Conservation (phyloP, 352 stramenopile species). For the Globisporangium cystogenes region DNA sequence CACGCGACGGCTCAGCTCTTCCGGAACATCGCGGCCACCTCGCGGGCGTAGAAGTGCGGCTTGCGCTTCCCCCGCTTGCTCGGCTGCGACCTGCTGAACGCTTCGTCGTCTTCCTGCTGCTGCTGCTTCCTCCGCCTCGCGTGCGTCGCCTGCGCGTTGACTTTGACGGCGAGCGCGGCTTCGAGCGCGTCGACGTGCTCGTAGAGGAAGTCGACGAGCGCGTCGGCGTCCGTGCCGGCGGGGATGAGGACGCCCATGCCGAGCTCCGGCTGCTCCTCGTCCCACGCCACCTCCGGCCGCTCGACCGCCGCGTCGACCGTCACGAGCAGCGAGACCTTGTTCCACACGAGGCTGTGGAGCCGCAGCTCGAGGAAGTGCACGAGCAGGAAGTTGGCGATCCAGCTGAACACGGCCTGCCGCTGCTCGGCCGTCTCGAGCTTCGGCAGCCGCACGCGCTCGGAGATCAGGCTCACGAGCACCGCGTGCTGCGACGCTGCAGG, state of each 20-base stretch:
- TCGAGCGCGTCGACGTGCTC: conserved; percentile 63
- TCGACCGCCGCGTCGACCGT: conserved; percentile 30
- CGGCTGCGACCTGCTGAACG: neutral
- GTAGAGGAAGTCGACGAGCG: conserved; percentile 56
- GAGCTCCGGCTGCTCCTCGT: conserved; percentile 37
- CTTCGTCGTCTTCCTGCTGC: no score
- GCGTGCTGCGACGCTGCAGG: conserved; percentile 38
- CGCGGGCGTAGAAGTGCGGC: conserved; percentile 55
- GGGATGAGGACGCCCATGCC: conserved; percentile 69
- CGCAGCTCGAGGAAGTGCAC: conserved; percentile 81
- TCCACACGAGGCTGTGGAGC: conserved; percentile 78
- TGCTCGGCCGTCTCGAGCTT: conserved; percentile 47
- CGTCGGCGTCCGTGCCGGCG: conserved; percentile 44
- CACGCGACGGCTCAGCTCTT: conserved; percentile 25
- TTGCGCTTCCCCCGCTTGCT: conserved; percentile 11
- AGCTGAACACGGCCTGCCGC: conserved; percentile 60
- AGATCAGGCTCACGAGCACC: conserved; percentile 51
- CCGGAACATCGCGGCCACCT: conserved; percentile 43
- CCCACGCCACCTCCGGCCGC: conserved; percentile 44
- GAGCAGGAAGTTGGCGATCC: conserved; percentile 74
- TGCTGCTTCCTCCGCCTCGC: neutral
- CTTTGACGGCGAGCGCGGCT: conserved; percentile 25
- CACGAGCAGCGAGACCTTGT: conserved; percentile 72
- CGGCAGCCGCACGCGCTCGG: conserved; percentile 54
- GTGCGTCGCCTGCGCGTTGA: conserved; percentile 18